These are phyloP conservation scores for Thielaviopsis musarum DNA, from an alignment of 2,329 filamentous ascomycete genomes.

Conservation along the genomic window DNA sequence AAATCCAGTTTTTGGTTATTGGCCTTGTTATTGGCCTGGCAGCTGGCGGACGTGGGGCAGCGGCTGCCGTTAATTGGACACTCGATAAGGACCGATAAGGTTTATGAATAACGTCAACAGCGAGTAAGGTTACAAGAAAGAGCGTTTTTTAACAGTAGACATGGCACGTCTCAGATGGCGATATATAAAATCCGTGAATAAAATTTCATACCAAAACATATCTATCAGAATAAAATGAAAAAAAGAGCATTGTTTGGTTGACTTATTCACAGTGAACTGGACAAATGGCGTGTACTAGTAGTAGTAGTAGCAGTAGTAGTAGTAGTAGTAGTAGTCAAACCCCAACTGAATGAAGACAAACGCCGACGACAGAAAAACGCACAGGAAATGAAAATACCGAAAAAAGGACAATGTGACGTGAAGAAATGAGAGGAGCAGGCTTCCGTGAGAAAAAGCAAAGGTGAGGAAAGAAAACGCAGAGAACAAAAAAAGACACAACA, in stretches of 20 bases:
- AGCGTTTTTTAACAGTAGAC: neutral
- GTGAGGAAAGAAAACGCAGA: neutral
- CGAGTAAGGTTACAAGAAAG: neutral
- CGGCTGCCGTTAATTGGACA: neutral
- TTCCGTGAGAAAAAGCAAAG: neutral
- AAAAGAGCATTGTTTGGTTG: neutral
- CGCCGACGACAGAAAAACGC: neutral
- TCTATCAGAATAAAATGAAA: slow-evolving; percentile 11
- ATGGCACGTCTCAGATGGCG: neutral
- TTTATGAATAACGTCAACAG: neutral
- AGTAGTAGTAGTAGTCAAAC: neutral
- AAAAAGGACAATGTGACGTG: neutral
- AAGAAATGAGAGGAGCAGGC: neutral
- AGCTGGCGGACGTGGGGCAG: neutral
- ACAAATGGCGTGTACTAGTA: neutral
- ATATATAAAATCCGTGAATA: neutral
- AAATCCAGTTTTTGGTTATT: no score
- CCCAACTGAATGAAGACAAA: neutral
- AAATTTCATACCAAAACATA: neutral
- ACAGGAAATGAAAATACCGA: neutral
- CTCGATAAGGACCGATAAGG: neutral
- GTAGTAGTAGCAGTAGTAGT: neutral
- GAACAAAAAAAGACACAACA: neutral
- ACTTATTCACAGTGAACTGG: neutral
- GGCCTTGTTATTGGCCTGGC: neutral